Percentiles rank a stretch among this genome's conserved stretches.
These are phyloP conservation scores for Aspergillus calidoustus DNA, from an alignment of 2,329 filamentous ascomycete genomes.

Conservation along the genomic window DNA sequence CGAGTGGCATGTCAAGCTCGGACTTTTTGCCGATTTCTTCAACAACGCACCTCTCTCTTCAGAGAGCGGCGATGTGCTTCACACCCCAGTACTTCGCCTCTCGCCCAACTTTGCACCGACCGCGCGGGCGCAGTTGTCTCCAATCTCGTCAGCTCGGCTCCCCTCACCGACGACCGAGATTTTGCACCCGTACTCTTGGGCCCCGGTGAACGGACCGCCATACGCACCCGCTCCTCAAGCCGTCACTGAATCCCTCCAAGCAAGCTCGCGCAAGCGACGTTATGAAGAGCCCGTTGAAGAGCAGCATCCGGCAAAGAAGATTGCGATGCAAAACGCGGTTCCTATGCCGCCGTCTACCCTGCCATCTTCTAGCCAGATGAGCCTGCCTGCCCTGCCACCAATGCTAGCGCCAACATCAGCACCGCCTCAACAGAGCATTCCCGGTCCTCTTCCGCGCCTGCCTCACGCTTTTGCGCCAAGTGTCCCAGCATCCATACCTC, in stretches of 20 bases:
- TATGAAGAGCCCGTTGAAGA: constrained; percentile 60
- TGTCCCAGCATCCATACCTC: constrained; percentile 50
- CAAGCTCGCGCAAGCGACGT: constrained; percentile 60
- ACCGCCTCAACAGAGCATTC: constrained; percentile 40
- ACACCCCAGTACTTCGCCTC: constrained; percentile 33
- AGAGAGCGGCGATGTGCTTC: constrained; percentile 41
- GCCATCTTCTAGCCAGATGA: constrained; percentile 30
- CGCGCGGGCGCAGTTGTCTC: constrained; percentile 32
- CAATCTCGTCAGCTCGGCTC: constrained; percentile 40
- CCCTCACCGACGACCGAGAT: constrained; percentile 45
- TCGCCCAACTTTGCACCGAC: constrained; percentile 44
- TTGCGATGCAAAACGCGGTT: constrained; percentile 32
- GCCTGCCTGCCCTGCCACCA: constrained; percentile 39
- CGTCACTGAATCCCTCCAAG: constrained; percentile 27
- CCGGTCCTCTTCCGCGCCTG: constrained; percentile 57
- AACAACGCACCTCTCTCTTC: constrained; percentile 65
- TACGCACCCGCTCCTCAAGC: constrained; percentile 31
- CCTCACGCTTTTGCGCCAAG: constrained; percentile 56
- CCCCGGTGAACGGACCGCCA: constrained; percentile 30
- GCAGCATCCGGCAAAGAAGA: constrained; percentile 62
- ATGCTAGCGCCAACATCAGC: constrained; percentile 40
- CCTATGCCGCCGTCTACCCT: constrained; percentile 31
- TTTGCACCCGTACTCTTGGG: constrained; percentile 36
- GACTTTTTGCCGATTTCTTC: constrained; percentile 82
- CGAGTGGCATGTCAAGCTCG: constrained; percentile 81